Evolutionary conservation across 257 asterid species (phyloP).

Genomic region (Petunia secreta): DNA sequence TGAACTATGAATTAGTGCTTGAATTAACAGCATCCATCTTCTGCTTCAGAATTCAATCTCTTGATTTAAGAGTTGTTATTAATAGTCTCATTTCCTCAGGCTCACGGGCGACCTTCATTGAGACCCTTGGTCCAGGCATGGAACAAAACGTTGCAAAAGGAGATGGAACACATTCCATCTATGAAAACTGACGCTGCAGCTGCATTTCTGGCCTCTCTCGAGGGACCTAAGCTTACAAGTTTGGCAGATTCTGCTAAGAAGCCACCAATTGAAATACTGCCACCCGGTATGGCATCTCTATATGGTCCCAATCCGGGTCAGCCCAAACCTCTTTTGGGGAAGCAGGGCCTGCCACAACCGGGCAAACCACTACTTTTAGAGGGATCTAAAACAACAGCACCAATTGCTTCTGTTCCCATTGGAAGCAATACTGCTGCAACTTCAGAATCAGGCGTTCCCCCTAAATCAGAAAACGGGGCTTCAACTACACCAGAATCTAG

Average conservation of each 20-base stretch:
- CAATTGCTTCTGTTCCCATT: conserved; percentile 38
- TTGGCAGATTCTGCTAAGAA: conserved; percentile 93
- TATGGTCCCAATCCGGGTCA: conserved; percentile 92
- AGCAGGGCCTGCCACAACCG: conserved; percentile 43
- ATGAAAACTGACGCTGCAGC: conserved; percentile 90
- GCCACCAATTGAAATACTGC: conserved; percentile 92
- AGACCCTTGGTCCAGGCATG: conserved; percentile 90
- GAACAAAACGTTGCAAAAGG: conserved; percentile 87
- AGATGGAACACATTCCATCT: conserved; percentile 74
- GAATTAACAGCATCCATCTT: neutral
- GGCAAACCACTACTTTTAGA: conserved; percentile 71
- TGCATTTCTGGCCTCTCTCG: conserved; percentile 93
- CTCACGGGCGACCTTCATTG: conserved; percentile 91
- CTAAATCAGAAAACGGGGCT: conserved; percentile 27
- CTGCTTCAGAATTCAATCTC: conserved; percentile 8
- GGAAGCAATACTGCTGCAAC: conserved; percentile 39
- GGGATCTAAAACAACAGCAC: conserved; percentile 55
- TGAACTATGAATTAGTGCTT: conserved; percentile 12
- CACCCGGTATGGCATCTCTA: conserved; percentile 94
- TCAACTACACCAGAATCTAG: conserved; percentile 39
- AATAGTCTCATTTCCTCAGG: conserved; percentile 49
- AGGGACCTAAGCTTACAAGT: conserved; percentile 90
- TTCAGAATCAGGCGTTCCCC: conserved; percentile 34
- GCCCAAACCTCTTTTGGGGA: conserved; percentile 58
- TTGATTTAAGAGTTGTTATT: conserved; percentile 20